phyloP scores from a whole-genome alignment of 176 grass and related monocot genomes.

The Hordeum vulgare region DNA sequence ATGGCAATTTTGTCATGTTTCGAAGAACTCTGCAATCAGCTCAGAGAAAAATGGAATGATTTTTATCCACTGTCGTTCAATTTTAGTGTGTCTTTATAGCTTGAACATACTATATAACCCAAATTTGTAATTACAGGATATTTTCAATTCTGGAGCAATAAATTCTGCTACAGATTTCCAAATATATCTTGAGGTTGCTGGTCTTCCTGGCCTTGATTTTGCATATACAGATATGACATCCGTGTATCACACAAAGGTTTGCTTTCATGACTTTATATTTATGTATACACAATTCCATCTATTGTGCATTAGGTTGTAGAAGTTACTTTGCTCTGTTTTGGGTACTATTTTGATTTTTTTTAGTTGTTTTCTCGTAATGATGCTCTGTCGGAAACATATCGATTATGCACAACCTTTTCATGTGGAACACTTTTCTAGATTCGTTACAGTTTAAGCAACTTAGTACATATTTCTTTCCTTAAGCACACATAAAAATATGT shows the following conservation, averaged over 20 bases:
- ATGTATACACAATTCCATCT: not conserved
- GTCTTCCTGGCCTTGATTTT: slow-evolving; percentile 94
- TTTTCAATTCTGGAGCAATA: slow-evolving; percentile 86
- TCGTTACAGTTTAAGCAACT: too few species aligned
- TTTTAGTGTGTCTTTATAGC: not conserved
- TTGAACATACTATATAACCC: not conserved
- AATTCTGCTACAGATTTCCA: slow-evolving; percentile 97
- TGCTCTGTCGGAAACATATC: too few species aligned
- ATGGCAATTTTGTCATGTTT: not conserved
- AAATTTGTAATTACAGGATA: slow-evolving; percentile 53
- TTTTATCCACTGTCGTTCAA: not conserved
- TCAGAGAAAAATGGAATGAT: not conserved
- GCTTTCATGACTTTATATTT: not conserved
- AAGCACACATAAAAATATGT: too few species aligned
- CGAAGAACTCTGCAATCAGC: not conserved
- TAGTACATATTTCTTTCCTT: too few species aligned
- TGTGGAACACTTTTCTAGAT: too few species aligned
- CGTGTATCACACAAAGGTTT: slow-evolving; percentile 97
- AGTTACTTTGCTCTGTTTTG: too few species aligned
- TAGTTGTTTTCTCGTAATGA: too few species aligned
- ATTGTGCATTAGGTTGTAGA: too few species aligned
- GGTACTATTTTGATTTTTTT: too few species aligned
- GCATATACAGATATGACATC: slow-evolving; percentile 84
- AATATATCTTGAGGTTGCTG: slow-evolving; percentile 90
- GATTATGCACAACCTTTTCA: too few species aligned